Conservation (phyloP, 345 rosid genomes). For the Populus simonii region DNA sequence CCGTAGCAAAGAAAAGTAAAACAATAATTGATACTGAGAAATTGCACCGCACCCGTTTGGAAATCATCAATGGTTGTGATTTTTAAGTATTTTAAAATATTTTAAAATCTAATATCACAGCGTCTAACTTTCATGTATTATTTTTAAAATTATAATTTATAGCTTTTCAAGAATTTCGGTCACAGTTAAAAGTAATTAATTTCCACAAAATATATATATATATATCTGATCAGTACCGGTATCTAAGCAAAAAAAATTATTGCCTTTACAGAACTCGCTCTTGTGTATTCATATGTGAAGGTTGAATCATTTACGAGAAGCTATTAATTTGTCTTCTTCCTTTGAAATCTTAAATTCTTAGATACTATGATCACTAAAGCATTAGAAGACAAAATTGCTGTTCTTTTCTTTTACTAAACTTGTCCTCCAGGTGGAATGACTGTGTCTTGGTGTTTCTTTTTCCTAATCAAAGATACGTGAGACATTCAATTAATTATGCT, state of each 20-base stretch:
- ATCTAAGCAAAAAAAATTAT: too few relatives aligned
- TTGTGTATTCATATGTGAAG: neutral
- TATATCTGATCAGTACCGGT: too few relatives aligned
- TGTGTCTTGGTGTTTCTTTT: neutral
- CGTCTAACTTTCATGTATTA: too few relatives aligned
- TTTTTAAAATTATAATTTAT: too few relatives aligned
- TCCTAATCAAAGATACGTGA: neutral
- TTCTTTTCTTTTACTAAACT: constrained; percentile 4
- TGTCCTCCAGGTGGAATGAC: constrained; percentile 11
- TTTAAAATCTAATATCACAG: too few relatives aligned
- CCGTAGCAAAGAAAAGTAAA: neutral
- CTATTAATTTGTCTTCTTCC: constrained; percentile 10
- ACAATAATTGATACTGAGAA: neutral
- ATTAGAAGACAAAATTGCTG: constrained; percentile 7
- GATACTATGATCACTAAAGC: neutral
- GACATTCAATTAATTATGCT: neutral
- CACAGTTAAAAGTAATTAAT: too few relatives aligned
- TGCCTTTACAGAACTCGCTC: neutral
- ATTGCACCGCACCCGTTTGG: too few relatives aligned
- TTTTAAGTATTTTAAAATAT: neutral
- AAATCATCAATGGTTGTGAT: neutral
- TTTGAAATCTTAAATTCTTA: constrained; percentile 4
- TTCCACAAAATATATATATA: too few relatives aligned
- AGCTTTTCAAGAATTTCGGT: too few relatives aligned
- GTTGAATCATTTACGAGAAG: constrained; percentile 10